Evolutionary conservation across 345 rosid species (phyloP), one percentile per base, ranked within the genome.

Genomic region (Trapa bicornis): DNA sequence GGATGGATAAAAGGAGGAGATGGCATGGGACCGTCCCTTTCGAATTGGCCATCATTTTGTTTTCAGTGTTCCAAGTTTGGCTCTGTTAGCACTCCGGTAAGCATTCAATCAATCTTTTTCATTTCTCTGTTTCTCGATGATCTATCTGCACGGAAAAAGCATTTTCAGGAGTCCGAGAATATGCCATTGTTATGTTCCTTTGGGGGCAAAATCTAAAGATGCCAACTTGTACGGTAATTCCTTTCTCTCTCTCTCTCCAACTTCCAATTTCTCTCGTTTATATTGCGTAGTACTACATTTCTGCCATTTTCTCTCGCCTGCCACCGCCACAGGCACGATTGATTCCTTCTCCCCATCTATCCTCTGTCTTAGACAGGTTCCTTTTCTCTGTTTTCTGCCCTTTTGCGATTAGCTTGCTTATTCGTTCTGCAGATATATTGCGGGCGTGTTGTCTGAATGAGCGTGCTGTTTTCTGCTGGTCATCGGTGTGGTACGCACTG

Each of bases 171-270:
- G 54, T 2, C 12, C 14, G 69, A 1, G 70, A 67, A 67, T 67
- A 67, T 67, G 70, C 70, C 35, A 29, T 10, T 52, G 68, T 4
- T 37, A 36, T 15, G 58, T 50, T 52, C 60, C 43, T 0, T 41
- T 32, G 35, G 42, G 60, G 61, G 37, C 63, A 37, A 22, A 22
- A 22, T 53, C 38, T 48, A 4, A 1, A 53, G 63, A 53, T 67
- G 57, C 37, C 63, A 3, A 12, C 6, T 47, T 47, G 10, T 33
- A 9, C 1, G 0, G 45, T 29, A 37, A 8, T 50, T 53, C 17
- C 37, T 52, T 17, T 14, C 69, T 16, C 61, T 66, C 38, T 45
- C 16, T 45, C 52, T 32, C 37, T 43, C 68, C 37, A 29, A 36
- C 6, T 66, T 11, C 41, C 5, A 53, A 54, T 54, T 12, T 39